phyloP scores from a whole-genome alignment of 495 filamentous ascomycete genomes.

The Aspergillus leporis region DNA sequence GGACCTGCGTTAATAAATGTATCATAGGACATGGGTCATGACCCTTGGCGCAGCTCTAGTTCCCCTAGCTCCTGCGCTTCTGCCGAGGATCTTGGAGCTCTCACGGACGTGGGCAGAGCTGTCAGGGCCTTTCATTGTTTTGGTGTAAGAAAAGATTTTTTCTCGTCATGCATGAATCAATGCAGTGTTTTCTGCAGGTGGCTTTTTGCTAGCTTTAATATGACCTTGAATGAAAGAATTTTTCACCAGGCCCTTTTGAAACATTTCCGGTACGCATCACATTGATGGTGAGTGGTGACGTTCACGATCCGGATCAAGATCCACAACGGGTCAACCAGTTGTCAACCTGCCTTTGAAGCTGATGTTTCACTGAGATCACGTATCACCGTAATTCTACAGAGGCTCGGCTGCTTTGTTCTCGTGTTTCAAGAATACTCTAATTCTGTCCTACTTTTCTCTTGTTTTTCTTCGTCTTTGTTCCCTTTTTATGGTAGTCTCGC shows the following conservation, averaged over 20 bases:
- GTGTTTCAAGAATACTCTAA: no score
- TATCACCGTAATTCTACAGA: not conserved
- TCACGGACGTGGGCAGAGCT: not conserved
- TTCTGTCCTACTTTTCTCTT: no score
- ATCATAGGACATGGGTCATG: constrained; percentile 5
- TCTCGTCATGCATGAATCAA: constrained; percentile 1
- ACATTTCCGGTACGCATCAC: not conserved
- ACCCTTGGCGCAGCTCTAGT: constrained; percentile 3
- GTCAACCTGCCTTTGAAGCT: not conserved
- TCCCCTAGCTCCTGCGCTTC: not conserved
- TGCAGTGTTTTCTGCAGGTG: not conserved
- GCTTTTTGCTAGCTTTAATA: not conserved
- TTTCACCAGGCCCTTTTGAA: not conserved
- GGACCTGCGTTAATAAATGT: constrained; percentile 5
- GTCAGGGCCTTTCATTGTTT: not conserved
- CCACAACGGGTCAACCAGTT: constrained; percentile 8
- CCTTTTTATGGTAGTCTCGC: no score
- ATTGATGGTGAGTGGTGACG: constrained; percentile 4
- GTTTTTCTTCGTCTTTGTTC: not conserved
- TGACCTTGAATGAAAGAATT: not conserved
- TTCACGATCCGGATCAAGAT: constrained; percentile 16
- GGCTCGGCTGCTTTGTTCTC: not conserved
- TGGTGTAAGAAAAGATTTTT: not conserved
- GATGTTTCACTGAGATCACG: not conserved
- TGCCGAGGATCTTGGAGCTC: not conserved